Evolutionary conservation across 495 filamentous ascomycete genomes (phyloP), one percentile per base, ranked within the genome.

Genomic region (Extremus antarcticus): DNA sequence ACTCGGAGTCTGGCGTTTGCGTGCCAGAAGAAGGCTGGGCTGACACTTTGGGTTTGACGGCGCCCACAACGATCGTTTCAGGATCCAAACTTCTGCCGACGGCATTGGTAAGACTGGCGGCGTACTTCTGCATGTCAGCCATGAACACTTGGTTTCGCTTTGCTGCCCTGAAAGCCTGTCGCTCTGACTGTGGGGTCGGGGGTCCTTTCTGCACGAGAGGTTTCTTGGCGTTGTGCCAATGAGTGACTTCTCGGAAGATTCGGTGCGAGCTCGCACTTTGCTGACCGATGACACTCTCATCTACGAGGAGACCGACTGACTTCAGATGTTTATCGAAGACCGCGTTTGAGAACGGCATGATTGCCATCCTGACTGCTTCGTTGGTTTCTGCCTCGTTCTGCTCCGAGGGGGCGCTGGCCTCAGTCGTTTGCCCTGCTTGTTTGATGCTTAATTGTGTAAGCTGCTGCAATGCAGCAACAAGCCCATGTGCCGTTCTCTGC

Each of bases 81-180:
- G 80, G 83, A 8, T 84, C 73, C n/a, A 89, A 67, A 4, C 69
- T 71, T 53, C 79, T 82, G 3, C 84, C 84, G 2, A 73, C 69
- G 8, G 79, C 70, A 47, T 82, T 82, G 0, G 83, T 83, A 25
- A 90, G 68, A 67, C 84, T 87, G 11, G 78, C 83, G 1, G 86
- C 82, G 65, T 89, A 90, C 1, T 72, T 68, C 46, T 70, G 71
- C 68, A 86, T 85, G 51, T 85, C 80, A 0, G 71, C 71, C 75
- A 83, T 79, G 62, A 75, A 76, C 50, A 67, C 62, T 54, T 78
- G 76, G 54, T 84, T 77, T 1, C 66, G 68, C 54, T 66, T 71
- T 40, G 64, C 65, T 48, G 68, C 68, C 40, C 60, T 65, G 23
- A 61, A 63, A 11, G 59, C 60, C 38, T 61, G 45, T 43, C 65